These are phyloP conservation scores for Salicornia ramosissima DNA, from an alignment of 148 eudicot genomes.

Conservation along the genomic window DNA sequence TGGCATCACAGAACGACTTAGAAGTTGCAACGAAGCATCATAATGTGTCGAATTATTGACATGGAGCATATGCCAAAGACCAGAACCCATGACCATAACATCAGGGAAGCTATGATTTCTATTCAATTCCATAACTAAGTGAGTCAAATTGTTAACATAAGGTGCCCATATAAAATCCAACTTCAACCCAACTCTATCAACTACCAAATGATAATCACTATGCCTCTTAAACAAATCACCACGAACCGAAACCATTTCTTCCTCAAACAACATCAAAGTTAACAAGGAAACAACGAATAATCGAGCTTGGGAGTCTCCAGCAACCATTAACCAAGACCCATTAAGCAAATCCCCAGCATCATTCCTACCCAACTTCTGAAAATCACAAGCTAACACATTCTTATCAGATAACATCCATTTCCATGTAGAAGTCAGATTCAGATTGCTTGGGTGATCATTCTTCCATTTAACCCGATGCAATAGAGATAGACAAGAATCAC, in stretches of 20 bases:
- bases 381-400: constrained; percentile 52
- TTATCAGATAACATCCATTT: constrained; percentile 45
- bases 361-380: constrained; percentile 47
- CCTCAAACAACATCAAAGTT: constrained; percentile 48
- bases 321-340: constrained; percentile 84
- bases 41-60: constrained; percentile 51
- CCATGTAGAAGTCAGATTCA: constrained; percentile 41
- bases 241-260: constrained; percentile 41
- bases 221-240: constrained; percentile 84
- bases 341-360: constrained; percentile 73
- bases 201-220: constrained; percentile 62
- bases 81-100: constrained; percentile 87
- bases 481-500: constrained; percentile 45
- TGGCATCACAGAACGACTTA: constrained; percentile 45
- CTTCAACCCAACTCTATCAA: constrained; percentile 69
- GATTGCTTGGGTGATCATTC: background rate
- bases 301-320: constrained; percentile 79
- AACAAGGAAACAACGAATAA: constrained; percentile 61
- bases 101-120: constrained; percentile 55
- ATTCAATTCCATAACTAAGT: constrained; percentile 33
- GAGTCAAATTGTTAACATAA: constrained; percentile 53
- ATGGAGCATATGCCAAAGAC: constrained; percentile 96
- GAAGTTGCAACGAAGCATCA: constrained; percentile 35
- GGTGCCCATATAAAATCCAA: constrained; percentile 95
- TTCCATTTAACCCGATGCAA: constrained; percentile 49